Percentiles rank a stretch among this genome's conserved stretches.
These are phyloP conservation scores for Rhizopogon sp. DNA, from an alignment of 768 basidiomycete genomes.

Conservation along the genomic window DNA sequence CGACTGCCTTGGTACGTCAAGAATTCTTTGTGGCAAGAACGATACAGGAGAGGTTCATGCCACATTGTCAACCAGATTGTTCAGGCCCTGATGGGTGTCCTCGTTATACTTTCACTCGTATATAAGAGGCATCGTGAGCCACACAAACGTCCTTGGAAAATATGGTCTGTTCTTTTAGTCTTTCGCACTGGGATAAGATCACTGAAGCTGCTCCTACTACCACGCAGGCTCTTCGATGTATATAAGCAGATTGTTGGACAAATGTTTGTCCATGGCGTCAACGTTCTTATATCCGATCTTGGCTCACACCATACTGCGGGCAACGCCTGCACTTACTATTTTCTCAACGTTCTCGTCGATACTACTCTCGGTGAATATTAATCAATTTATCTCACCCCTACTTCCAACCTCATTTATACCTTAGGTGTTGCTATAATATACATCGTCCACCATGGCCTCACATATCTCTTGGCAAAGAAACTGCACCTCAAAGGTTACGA, in stretches of 20 bases:
- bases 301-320: conserved; percentile 63
- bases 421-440: conserved; percentile 84
- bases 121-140: conserved; percentile 86
- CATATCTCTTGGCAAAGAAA: conserved; percentile 58
- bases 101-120: conserved; percentile 84
- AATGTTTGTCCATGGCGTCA: conserved; percentile 73
- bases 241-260: conserved; percentile 89
- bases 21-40: neutral
- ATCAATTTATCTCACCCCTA: neutral
- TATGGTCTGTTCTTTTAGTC: conserved; percentile 56
- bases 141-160: conserved; percentile 84
- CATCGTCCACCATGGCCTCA: conserved; percentile 58
- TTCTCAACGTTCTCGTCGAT: conserved; percentile 89
- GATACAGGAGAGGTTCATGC: neutral
- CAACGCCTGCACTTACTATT: conserved; percentile 91
- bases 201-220: neutral
- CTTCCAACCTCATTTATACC: conserved; percentile 6
- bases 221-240: conserved; percentile 80
- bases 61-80: conserved; percentile 47
- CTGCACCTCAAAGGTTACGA: conserved; percentile 70
- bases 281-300: conserved; percentile 74
- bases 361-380: conserved; percentile 54
- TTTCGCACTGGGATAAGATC: conserved; percentile 6
- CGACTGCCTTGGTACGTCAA: conserved; percentile 38
- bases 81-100: conserved; percentile 83